Evolutionary conservation across 139 green algal species (phyloP).

Genomic region (Tetradesmus obliquus): DNA sequence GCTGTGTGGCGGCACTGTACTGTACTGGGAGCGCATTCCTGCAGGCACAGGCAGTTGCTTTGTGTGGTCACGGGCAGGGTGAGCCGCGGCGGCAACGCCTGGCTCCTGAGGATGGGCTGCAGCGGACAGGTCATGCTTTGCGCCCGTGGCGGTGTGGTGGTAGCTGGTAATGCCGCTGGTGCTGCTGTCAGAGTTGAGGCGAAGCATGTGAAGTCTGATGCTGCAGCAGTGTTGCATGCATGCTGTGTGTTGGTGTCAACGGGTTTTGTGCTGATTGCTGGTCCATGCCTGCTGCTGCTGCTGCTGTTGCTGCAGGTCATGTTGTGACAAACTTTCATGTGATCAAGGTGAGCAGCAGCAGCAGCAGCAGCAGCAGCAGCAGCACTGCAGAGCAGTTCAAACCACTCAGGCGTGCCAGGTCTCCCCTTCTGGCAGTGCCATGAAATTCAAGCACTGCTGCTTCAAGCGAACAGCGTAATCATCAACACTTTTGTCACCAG

Average conservation of each 20-base stretch:
- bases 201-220: background rate
- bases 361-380: background rate
- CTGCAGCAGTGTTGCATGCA: background rate
- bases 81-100: no score
- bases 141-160: background rate
- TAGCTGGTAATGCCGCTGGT: background rate
- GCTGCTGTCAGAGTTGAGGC: background rate
- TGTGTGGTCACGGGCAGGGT: no score
- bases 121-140: background rate
- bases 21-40: no score
- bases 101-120: no score
- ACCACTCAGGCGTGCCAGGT: no score
- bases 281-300: background rate
- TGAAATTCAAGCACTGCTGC: no score
- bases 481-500: no score
- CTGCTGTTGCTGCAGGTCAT: slow-evolving; percentile 43
- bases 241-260: background rate
- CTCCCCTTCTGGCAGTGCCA: no score
- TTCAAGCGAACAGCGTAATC: no score
- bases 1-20: no score
- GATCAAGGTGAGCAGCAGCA: slow-evolving; percentile 42
- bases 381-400: no score
- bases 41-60: no score
- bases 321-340: slow-evolving; percentile 89
- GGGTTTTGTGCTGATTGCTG: background rate